Base-by-base conservation (phyloP, 495 filamentous ascomycete species). In the Talaromyces ruber region DNA sequence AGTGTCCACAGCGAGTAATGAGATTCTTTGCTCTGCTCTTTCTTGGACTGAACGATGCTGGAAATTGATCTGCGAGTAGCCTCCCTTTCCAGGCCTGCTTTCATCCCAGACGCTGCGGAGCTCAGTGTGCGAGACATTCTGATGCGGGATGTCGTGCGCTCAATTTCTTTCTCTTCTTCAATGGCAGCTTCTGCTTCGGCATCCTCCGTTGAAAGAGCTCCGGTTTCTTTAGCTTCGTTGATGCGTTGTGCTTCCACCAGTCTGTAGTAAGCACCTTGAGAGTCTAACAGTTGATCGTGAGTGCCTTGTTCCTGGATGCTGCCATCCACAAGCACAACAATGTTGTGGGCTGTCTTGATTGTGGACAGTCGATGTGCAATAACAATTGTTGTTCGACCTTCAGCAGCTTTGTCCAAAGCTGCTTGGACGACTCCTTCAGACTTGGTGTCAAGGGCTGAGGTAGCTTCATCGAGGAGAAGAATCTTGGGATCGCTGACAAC, bases 401-500 rank as follows among this genome's bases (percentile, higher is more conserved):
- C 81, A 12, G 92, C 84, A 39, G 92, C 94, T 53, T 82, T 87
- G 66, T 97, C 93, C 22, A 98, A 81, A 18, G 94, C 94, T 45
- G 90, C 90, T 74, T 98, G 94, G 0, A 98, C 94, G 5, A 96
- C 89, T 32, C 91, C 91, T 75, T 98, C 94, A 14, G 90, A 92
- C 69, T 92, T 94, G 55, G 94, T 96, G 71, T 98, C 94, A n/a
- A 98, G 80, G 2, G 92, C 92, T 29, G 88, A 91, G 1, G 94
- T 98, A 22, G 94, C 94, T 73, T 98, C 94, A 67, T 98, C 94
- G 16, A 98, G 85, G 3, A 98, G 77, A 0, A 98, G 80, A 67
- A 98, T 91, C 77, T 94, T 95, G n/a, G 94, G 94, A 69, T 98
- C 89, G 52, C 86, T 91, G 28, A 98, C 91, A 60, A 98, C 86